Evolutionary conservation across 2,329 filamentous ascomycete species (phyloP).

Genomic region (Colletotrichum sidae): DNA sequence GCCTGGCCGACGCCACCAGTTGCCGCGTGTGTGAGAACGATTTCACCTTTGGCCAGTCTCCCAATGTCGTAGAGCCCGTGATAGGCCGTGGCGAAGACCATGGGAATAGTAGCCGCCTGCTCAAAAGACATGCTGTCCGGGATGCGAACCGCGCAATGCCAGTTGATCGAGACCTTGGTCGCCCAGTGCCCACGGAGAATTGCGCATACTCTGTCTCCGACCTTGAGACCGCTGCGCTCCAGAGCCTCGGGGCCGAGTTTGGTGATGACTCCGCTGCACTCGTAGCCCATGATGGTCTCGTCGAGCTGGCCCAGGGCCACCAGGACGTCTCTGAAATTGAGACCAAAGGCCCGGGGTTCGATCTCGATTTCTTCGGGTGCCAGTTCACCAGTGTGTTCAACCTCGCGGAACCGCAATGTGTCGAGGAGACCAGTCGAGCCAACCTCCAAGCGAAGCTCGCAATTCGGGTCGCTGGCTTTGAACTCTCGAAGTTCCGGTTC

Average conservation of each 20-base stretch:
- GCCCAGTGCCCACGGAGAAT: conserved; percentile 24
- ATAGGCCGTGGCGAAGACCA: conserved; percentile 49
- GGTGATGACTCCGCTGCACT: conserved; percentile 48
- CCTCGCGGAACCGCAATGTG: conserved; percentile 41
- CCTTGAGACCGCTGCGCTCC: conserved; percentile 15
- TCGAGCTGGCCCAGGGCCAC: conserved; percentile 41
- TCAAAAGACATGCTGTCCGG: conserved; percentile 49
- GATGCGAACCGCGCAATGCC: conserved; percentile 43
- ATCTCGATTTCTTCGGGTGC: conserved; percentile 41
- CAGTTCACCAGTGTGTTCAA: not conserved
- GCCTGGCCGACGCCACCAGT: conserved; percentile 52
- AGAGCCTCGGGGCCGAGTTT: conserved; percentile 44
- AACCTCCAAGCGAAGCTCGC: conserved; percentile 30
- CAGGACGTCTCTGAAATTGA: conserved; percentile 45
- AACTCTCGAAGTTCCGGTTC: conserved; percentile 7
- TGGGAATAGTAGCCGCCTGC: conserved; percentile 50
- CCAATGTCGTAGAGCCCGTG: conserved; percentile 46
- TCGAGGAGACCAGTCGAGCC: conserved; percentile 41
- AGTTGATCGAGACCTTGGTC: conserved; percentile 14
- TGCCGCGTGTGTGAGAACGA: conserved; percentile 50
- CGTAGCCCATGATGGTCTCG: conserved; percentile 42
- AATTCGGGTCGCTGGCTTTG: too few species aligned
- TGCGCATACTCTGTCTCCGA: conserved; percentile 32
- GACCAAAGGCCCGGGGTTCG: conserved; percentile 42
- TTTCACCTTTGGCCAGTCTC: conserved; percentile 45